A percentile compares a stretch with the other conserved stretches of the same genome.
phyloP scores from a whole-genome alignment of 768 basidiomycete genomes.

The Suillus subluteus region DNA sequence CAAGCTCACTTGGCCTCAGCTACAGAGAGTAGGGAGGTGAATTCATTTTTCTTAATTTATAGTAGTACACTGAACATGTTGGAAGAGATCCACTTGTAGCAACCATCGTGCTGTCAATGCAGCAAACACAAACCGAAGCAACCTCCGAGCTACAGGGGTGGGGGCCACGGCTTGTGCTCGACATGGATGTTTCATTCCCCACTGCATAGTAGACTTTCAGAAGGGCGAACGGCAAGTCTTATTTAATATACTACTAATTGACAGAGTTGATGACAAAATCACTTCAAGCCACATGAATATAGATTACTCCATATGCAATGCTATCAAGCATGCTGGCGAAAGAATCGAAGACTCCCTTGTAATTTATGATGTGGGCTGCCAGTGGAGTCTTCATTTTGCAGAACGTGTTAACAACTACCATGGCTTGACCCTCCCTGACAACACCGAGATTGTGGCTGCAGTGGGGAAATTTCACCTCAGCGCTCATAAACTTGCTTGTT shows the following conservation, averaged over 20 bases:
- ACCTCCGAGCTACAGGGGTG: slow-evolving; percentile 31
- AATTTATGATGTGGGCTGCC: slow-evolving; percentile 36
- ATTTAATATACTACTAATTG: not conserved
- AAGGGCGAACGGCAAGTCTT: slow-evolving; percentile 28
- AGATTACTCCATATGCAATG: slow-evolving; percentile 29
- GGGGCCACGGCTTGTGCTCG: slow-evolving; percentile 32
- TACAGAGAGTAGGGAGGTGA: slow-evolving; percentile 10
- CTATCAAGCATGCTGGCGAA: slow-evolving; percentile 15
- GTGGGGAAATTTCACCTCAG: slow-evolving; percentile 29
- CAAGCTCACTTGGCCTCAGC: too few relatives aligned
- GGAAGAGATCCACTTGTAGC: slow-evolving; percentile 18
- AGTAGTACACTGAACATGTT: not conserved
- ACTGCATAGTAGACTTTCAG: slow-evolving; percentile 35
- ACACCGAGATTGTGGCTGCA: slow-evolving; percentile 24
- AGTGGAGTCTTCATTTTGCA: slow-evolving; percentile 25
- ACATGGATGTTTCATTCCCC: slow-evolving; percentile 35
- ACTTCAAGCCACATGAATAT: slow-evolving; percentile 31
- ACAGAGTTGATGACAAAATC: too few relatives aligned
- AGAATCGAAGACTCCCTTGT: slow-evolving; percentile 12
- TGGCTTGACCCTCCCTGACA: too few relatives aligned
- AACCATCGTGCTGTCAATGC: slow-evolving; percentile 24
- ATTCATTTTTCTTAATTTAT: not conserved
- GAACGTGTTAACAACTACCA: slow-evolving; percentile 6
- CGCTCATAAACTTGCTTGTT: slow-evolving; percentile 7
- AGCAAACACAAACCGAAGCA: slow-evolving; percentile 15